A percentile compares a stretch with the other conserved stretches of the same genome.
These are phyloP conservation scores for Pogostemon cablin DNA, from an alignment of 257 asterid genomes.

Conservation along the genomic window DNA sequence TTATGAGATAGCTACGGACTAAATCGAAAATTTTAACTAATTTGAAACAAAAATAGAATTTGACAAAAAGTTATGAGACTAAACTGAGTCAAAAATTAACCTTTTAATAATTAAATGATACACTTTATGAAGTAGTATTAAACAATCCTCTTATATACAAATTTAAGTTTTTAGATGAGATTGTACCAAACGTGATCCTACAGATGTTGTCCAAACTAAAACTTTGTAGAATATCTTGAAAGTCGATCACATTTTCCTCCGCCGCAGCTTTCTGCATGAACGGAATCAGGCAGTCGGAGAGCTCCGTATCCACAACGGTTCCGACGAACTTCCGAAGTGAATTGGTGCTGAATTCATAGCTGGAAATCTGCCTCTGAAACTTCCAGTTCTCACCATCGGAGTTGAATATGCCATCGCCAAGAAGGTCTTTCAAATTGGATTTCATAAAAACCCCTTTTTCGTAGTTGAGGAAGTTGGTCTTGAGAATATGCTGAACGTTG, in stretches of 20 bases:
- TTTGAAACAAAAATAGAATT: too few species aligned
- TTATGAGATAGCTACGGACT: too few species aligned
- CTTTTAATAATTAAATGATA: too few species aligned
- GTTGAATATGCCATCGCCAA: conserved; percentile 48
- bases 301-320: conserved; percentile 41
- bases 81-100: too few species aligned
- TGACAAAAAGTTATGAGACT: too few species aligned
- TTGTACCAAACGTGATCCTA: conserved; percentile 39
- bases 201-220: conserved; percentile 49
- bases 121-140: too few species aligned
- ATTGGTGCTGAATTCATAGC: conserved; percentile 52
- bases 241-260: conserved; percentile 26
- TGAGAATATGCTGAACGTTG: conserved; percentile 16
- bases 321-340: conserved; percentile 43
- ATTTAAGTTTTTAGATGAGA: too few species aligned
- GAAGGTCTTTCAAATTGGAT: neutral
- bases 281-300: conserved; percentile 42
- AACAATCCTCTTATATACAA: too few species aligned
- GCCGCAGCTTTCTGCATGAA: conserved; percentile 31
- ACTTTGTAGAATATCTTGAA: conserved; percentile 45
- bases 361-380: conserved; percentile 47
- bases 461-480: conserved; percentile 10
- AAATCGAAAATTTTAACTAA: too few species aligned
- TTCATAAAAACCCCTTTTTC: neutral
- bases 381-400: conserved; percentile 52